Percentiles rank a stretch among this genome's conserved stretches.
Evolutionary conservation across 2,329 filamentous ascomycete species (phyloP).

Genomic region (Trichoderma afroharzianum): DNA sequence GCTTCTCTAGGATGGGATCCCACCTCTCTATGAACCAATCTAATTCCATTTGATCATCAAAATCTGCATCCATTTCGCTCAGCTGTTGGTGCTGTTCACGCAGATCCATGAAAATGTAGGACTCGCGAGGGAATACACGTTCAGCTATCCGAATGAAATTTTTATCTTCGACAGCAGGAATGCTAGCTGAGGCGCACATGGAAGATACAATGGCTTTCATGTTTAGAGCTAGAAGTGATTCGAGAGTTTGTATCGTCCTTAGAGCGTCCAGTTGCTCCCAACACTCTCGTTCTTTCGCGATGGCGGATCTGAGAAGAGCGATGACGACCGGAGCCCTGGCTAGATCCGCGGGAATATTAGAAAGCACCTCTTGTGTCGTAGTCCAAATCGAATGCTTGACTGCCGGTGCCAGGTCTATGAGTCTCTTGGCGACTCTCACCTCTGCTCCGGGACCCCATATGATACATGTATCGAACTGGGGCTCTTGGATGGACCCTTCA

Average conservation of each 20-base stretch:
- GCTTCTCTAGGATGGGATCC: neutral
- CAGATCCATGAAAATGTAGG: neutral
- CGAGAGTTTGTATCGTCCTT: neutral
- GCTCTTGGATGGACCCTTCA: too few species aligned
- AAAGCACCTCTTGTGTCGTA: neutral
- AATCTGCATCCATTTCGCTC: too few species aligned
- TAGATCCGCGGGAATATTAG: neutral
- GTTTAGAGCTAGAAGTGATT: neutral
- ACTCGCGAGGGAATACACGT: too few species aligned
- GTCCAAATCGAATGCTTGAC: neutral
- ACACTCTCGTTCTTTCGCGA: neutral
- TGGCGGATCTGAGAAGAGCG: neutral
- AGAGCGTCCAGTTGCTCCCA: neutral
- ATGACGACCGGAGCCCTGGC: neutral
- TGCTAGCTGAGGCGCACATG: neutral
- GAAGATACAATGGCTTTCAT: neutral
- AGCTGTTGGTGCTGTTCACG: neutral
- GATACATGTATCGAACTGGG: neutral
- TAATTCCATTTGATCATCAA: neutral
- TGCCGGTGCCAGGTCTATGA: neutral
- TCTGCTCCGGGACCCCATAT: neutral
- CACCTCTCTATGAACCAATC: neutral
- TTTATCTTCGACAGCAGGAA: neutral
- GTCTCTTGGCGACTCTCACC: neutral
- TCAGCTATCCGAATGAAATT: too few species aligned